These are phyloP conservation scores for Exutisphaerella laricina DNA, from an alignment of 2,329 filamentous ascomycete species.

Conservation along the genomic window DNA sequence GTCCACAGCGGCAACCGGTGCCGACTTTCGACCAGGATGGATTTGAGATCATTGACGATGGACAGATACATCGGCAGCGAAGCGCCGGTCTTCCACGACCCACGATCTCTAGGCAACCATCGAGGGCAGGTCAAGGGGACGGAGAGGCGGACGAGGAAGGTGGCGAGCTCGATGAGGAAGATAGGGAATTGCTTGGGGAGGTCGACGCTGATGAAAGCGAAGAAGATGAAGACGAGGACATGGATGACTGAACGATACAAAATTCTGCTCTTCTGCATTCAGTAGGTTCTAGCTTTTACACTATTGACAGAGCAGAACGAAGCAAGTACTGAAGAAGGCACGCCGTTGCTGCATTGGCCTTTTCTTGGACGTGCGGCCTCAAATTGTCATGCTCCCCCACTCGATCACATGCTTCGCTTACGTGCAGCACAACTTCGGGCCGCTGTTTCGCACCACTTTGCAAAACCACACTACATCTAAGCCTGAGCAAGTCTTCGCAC, in stretches of 20 bases:
- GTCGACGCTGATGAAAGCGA: constrained; percentile 35
- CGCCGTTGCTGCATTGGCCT: no score
- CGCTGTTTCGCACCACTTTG: no score
- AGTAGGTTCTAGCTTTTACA: no score
- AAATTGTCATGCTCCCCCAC: no score
- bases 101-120: not conserved
- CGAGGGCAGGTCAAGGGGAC: constrained; percentile 20
- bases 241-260: constrained; percentile 16
- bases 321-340: no score
- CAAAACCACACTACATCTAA: no score
- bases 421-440: no score
- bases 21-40: constrained; percentile 18
- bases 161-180: constrained; percentile 35
- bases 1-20: constrained; percentile 2
- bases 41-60: constrained; percentile 11
- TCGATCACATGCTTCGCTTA: no score
- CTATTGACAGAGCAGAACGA: no score
- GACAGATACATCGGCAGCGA: constrained; percentile 12
- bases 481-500: no score
- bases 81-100: not conserved
- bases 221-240: constrained; percentile 33
- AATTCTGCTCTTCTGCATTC: not conserved
- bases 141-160: constrained; percentile 25
- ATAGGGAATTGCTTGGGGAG: constrained; percentile 35
- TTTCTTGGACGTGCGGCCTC: no score